Base-by-base conservation (phyloP, 306 rosid genomes). In the Geum urbanum region DNA sequence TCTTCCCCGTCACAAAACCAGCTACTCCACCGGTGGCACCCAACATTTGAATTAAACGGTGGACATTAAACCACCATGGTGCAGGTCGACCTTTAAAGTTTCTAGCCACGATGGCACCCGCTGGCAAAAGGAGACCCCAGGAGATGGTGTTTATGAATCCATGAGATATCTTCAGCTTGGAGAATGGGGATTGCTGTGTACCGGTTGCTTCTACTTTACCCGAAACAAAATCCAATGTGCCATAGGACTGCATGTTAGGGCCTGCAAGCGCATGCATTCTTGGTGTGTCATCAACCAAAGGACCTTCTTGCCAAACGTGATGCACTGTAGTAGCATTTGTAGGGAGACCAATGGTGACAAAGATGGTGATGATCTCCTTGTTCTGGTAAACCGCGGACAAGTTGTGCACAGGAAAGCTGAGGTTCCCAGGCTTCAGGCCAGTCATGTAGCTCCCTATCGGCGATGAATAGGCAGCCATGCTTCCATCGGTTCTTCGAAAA, bases 81-180 rank as follows among this genome's bases (percentile, higher is more conserved):
- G 44, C 70, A 1, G n/a, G n/a, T n/a, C 20, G 1, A 1, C 60
- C 67, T 5, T 81, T 59, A 37, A 73, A 74, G 9, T 74, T 50
- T 2, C 82, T 75, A 14, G 78, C 86, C 0, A 81, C 0, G 9
- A 81, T 70, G 6, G 39, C 76, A 2, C 86, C 84, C 3, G 51
- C 35, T 0, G 84, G 81, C 83, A 81, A 69, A 7, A 84, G 20
- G 50, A 80, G 43, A 41, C 86, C 86, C 86, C 85, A 84, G 0
- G 84, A 72, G 12, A 84, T 11, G 0, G 50, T 65, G 44, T 77
- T 76, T 45, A 83, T 9, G 3, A 75, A 22, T 56, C 78, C 88
- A 75, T 76, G 8, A 22, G 4, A 1, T 9, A 60, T 52, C 32
- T 51, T 11, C 73, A 60, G 8, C 37, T 5, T 20, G 27, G 40